Evolutionary conservation across 257 asterid genomes (phyloP).

Genomic region (Solanum bulbocastanum): DNA sequence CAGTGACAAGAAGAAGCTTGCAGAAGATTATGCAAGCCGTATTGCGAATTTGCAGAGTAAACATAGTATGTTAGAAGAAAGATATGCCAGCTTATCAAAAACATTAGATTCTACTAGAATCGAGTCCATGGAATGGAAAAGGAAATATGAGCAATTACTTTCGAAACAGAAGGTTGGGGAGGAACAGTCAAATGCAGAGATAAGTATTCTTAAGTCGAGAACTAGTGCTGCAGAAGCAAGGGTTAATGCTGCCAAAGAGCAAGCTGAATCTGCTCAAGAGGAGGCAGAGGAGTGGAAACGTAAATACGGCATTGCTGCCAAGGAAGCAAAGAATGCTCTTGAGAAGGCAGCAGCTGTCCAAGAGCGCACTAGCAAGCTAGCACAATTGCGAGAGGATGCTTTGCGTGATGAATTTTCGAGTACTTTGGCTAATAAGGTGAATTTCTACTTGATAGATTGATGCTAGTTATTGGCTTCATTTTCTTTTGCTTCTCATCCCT

Average conservation of each 20-base stretch:
- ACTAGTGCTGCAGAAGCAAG: slow-evolving; percentile 97
- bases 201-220: slow-evolving; percentile 66
- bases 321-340: slow-evolving; percentile 78
- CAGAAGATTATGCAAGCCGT: slow-evolving; percentile 70
- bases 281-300: slow-evolving; percentile 98
- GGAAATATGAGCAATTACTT: slow-evolving; percentile 63
- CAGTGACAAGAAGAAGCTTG: slow-evolving; percentile 68
- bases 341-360: slow-evolving; percentile 89
- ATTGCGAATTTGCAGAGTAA: slow-evolving; percentile 72
- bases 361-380: slow-evolving; percentile 70
- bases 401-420: slow-evolving; percentile 64
- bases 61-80: slow-evolving; percentile 72
- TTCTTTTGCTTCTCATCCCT: neutral
- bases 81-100: slow-evolving; percentile 57
- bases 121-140: slow-evolving; percentile 75
- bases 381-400: slow-evolving; percentile 76
- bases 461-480: neutral
- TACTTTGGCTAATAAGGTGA: slow-evolving; percentile 70
- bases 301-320: slow-evolving; percentile 71
- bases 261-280: slow-evolving; percentile 82
- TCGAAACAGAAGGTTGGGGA: slow-evolving; percentile 69
- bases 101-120: slow-evolving; percentile 52
- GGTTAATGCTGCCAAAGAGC: slow-evolving; percentile 89
- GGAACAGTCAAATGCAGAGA: slow-evolving; percentile 64
- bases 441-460: neutral